phyloP scores from a whole-genome alignment of 805 yeast species.

The Candida odintsovae region DNA sequence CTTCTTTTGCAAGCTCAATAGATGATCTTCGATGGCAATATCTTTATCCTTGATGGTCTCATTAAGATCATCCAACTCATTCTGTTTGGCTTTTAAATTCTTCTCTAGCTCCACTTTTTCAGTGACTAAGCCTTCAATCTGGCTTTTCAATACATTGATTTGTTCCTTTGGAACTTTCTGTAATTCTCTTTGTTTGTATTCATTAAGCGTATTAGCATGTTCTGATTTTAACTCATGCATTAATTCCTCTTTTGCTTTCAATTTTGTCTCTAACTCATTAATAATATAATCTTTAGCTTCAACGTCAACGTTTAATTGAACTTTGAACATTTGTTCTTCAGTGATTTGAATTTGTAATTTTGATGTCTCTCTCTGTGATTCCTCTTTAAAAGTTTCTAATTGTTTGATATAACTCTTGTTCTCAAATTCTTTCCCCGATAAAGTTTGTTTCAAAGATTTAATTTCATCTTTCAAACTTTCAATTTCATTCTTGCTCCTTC shows the following conservation, averaged over 20 bases:
- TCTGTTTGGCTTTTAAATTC: neutral
- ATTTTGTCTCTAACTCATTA: neutral
- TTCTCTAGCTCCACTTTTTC: neutral
- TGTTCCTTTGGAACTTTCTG: constrained; percentile 1
- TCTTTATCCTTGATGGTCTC: constrained; percentile 7
- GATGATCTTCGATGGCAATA: neutral
- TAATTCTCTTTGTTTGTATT: neutral
- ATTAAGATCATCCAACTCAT: neutral
- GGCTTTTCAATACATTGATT: neutral
- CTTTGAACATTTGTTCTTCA: neutral
- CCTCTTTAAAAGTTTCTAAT: neutral
- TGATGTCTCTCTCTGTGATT: neutral
- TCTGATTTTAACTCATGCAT: neutral
- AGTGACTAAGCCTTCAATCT: neutral
- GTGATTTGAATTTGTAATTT: neutral
- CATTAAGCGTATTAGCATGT: neutral
- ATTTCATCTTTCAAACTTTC: constrained; percentile 14
- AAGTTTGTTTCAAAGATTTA: constrained; percentile 8
- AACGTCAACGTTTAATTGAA: neutral
- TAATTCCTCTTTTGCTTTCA: neutral
- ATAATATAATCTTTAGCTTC: neutral
- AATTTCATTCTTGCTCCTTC: constrained; percentile 7
- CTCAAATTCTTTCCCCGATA: constrained; percentile 14
- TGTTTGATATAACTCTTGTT: constrained; percentile 1
- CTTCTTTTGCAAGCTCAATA: neutral